Conservation (phyloP, 1,284 basidiomycete species). For the Fistulinella staudtii region DNA sequence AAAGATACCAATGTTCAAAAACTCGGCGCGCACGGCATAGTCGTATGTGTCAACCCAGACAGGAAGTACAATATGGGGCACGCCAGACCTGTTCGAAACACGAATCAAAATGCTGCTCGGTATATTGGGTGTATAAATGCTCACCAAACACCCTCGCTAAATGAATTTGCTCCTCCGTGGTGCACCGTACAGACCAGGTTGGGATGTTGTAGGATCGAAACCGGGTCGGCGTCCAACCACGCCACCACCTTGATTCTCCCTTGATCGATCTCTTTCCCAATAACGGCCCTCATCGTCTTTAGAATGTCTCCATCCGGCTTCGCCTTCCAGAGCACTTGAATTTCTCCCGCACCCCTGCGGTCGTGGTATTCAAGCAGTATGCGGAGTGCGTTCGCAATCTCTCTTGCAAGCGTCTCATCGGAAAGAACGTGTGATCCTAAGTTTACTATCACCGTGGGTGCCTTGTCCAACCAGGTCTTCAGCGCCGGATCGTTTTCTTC, state of each 20-base stretch:
- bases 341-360: background rate
- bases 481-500: background rate
- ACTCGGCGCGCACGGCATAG: too few species aligned
- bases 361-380: background rate
- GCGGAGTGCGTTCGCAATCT: background rate
- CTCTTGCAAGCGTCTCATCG: background rate
- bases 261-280: background rate
- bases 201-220: background rate
- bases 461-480: background rate
- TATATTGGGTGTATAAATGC: background rate
- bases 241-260: constrained; percentile 2
- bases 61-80: too few species aligned
- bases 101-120: too few species aligned
- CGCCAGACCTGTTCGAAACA: too few species aligned
- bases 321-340: background rate
- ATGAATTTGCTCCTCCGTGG: background rate
- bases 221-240: background rate
- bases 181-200: background rate
- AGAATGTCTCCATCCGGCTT: background rate
- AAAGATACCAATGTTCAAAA: too few species aligned
- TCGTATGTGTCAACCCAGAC: too few species aligned
- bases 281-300: background rate
- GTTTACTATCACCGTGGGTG: background rate
- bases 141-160: background rate
- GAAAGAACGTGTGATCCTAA: background rate